phyloP scores from a whole-genome alignment of 148 eudicot species.

The Spergularia marina region DNA sequence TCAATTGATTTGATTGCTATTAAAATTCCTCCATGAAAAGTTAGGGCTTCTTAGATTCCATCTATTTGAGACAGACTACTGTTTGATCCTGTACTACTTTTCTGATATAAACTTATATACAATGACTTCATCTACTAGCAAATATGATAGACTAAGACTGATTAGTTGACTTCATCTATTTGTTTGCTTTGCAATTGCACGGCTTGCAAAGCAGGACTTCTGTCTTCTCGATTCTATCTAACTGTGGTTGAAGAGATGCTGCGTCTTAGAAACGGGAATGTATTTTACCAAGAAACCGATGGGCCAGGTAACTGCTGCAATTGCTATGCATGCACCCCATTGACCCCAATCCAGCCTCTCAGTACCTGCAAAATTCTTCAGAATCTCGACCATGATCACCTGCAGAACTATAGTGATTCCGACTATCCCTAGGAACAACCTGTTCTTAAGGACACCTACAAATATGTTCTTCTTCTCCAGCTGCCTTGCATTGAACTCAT shows the following conservation, averaged over 20 bases:
- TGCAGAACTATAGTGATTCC: slow-evolving; percentile 31
- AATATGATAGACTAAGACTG: background rate
- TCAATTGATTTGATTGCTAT: too few species aligned
- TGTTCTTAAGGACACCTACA: slow-evolving; percentile 29
- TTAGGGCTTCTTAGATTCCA: too few species aligned
- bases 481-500: slow-evolving; percentile 34
- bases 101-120: background rate
- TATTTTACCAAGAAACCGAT: slow-evolving; percentile 35
- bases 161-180: background rate
- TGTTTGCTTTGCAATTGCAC: background rate
- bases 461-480: slow-evolving; percentile 34
- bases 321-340: slow-evolving; percentile 28
- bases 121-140: background rate
- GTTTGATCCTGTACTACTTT: too few species aligned
- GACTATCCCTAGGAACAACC: slow-evolving; percentile 28
- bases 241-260: too few species aligned
- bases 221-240: background rate
- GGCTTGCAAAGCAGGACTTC: slow-evolving; percentile 7
- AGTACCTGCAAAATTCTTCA: slow-evolving; percentile 32
- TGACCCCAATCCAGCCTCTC: slow-evolving; percentile 36
- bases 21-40: too few species aligned
- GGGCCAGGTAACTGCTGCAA: slow-evolving; percentile 33
- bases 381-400: slow-evolving; percentile 34
- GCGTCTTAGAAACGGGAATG: slow-evolving; percentile 11
- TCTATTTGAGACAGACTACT: too few species aligned